Conservation (phyloP, 1,139 yeast genomes). For the Pichia sp. region DNA sequence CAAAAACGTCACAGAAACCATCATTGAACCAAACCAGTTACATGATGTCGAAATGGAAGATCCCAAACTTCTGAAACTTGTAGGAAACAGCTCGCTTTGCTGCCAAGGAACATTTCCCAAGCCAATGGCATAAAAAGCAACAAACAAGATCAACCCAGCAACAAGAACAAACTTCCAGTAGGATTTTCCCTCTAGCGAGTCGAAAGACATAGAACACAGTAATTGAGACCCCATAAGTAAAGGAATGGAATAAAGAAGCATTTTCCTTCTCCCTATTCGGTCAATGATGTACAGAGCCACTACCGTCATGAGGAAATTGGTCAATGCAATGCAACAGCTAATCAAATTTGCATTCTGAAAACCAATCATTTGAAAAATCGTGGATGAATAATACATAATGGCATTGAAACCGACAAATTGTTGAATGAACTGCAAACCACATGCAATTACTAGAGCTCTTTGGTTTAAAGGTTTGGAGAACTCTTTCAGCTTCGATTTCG, state of each 20-base stretch:
- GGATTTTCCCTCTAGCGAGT: constrained; percentile 27
- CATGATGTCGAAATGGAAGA: constrained; percentile 49
- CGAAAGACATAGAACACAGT: constrained; percentile 46
- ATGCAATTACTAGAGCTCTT: constrained; percentile 47
- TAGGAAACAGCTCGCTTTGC: constrained; percentile 52
- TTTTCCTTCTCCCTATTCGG: constrained; percentile 45
- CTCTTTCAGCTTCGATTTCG: constrained; percentile 19
- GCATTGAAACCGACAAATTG: constrained; percentile 57
- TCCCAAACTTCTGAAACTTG: constrained; percentile 47
- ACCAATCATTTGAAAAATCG: constrained; percentile 49
- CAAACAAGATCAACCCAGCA: constrained; percentile 41
- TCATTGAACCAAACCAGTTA: constrained; percentile 52
- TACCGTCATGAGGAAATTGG: constrained; percentile 48
- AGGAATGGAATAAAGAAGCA: constrained; percentile 40
- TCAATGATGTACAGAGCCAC: constrained; percentile 45
- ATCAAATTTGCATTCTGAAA: constrained; percentile 48
- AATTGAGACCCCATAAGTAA: constrained; percentile 38
- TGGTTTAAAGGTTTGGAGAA: constrained; percentile 39
- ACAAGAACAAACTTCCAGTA: constrained; percentile 41
- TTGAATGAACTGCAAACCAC: constrained; percentile 54
- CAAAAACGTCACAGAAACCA: constrained; percentile 45
- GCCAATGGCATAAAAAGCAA: constrained; percentile 49
- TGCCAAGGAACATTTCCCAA: constrained; percentile 58
- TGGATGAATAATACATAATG: constrained; percentile 50
- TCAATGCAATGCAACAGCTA: constrained; percentile 49